Conservation (phyloP, 192 early-diverging fungal species). For the Podila verticillata region DNA sequence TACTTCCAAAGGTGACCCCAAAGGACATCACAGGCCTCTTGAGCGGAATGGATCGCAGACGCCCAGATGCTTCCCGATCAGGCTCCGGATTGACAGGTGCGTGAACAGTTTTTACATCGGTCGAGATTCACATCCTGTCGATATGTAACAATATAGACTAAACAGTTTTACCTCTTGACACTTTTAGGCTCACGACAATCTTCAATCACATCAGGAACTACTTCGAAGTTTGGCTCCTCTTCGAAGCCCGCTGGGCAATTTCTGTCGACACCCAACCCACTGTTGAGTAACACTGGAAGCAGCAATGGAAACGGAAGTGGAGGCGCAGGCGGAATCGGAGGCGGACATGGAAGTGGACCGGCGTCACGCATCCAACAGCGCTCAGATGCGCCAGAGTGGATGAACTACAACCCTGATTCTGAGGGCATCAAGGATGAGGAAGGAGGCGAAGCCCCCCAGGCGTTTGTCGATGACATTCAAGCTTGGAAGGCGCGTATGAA, state of each 20-base stretch:
- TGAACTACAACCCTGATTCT: constrained; percentile 67
- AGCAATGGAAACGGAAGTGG: not conserved
- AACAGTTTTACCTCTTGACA: not conserved
- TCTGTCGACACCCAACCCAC: constrained; percentile 1
- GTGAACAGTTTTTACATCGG: not conserved
- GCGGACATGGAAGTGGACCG: constrained; percentile 5
- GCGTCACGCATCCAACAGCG: constrained; percentile 17
- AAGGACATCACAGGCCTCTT: constrained; percentile 48
- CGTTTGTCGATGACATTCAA: constrained; percentile 63
- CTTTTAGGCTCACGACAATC: constrained; percentile 16
- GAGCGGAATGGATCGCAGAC: constrained; percentile 45
- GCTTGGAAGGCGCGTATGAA: constrained; percentile 70
- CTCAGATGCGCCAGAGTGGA: constrained; percentile 65
- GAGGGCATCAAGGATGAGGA: constrained; percentile 33
- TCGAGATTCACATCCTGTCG: not conserved
- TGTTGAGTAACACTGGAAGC: constrained; percentile 15
- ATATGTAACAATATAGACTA: not conserved
- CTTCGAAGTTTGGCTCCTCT: constrained; percentile 16
- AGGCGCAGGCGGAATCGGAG: not conserved
- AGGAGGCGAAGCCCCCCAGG: constrained; percentile 27
- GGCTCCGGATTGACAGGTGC: constrained; percentile 15
- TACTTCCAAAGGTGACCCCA: constrained; percentile 41
- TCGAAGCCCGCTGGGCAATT: constrained; percentile 16
- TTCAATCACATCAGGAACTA: constrained; percentile 2
- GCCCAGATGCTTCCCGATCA: constrained; percentile 16